phyloP scores from a whole-genome alignment of 2,329 filamentous ascomycete species.

The Pezicula carpinea region DNA sequence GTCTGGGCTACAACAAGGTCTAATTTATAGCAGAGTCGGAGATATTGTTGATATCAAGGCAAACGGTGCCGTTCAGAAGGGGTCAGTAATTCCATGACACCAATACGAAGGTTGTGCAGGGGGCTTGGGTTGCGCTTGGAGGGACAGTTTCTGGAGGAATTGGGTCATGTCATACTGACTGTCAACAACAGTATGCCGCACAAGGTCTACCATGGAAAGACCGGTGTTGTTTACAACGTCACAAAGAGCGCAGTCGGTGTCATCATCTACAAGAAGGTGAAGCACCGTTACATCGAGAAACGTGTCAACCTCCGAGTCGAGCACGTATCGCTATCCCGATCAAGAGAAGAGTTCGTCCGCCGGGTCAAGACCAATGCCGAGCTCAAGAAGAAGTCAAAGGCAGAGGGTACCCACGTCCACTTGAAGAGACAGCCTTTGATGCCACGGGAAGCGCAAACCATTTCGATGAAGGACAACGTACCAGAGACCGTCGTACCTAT shows the following conservation, averaged over 20 bases:
- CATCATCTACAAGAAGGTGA: constrained; percentile 99
- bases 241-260: constrained; percentile 96
- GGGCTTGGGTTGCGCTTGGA: too few relatives aligned
- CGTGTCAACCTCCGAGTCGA: constrained; percentile 98
- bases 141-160: neutral
- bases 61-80: constrained; percentile 98
- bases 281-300: constrained; percentile 99
- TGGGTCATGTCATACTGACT: constrained; percentile 10
- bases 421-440: constrained; percentile 84
- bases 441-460: constrained; percentile 76
- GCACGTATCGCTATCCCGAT: constrained; percentile 92
- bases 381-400: constrained; percentile 90
- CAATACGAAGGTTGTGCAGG: constrained; percentile 8
- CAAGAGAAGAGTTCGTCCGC: constrained; percentile 92
- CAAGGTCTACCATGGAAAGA: constrained; percentile 99
- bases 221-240: constrained; percentile 97
- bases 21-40: constrained; percentile 68
- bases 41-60: constrained; percentile 99
- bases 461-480: constrained; percentile 76
- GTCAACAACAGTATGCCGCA: constrained; percentile 74
- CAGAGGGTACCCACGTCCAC: constrained; percentile 78
- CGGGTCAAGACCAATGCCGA: constrained; percentile 95
- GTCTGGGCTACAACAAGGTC: constrained; percentile 22
- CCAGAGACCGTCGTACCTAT: constrained; percentile 90
- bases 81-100: constrained; percentile 54